Evolutionary conservation across 306 rosid species (phyloP), one percentile per base, ranked within the genome.

Genomic region (Medicago truncatula): DNA sequence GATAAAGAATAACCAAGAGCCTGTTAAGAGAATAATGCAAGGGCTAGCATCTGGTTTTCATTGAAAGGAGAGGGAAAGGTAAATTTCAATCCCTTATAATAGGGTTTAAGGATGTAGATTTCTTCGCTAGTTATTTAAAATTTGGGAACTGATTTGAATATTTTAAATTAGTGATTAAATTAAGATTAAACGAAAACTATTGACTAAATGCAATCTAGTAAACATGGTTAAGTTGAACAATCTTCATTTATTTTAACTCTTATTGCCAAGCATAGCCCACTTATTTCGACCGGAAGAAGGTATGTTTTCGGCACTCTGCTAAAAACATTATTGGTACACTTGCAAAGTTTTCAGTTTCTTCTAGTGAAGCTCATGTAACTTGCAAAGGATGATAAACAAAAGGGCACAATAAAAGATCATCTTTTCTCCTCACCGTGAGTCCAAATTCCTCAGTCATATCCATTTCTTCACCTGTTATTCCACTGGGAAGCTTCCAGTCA

Each of bases 361-460:
- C 60, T 54, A 15, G 21, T 13, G 14, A 73, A 54, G 8, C 40
- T 80, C 65, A 59, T 25, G 11, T 49, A 9, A 1, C 71, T 11
- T 1, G 39, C 50, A 52, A 39, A 79, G 75, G 63, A 66, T 13
- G 53, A 44, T 11, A 52, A 23, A 54, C 23, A 63, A 11, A 8
- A 16, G 73, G 60, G 21, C 25, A 9, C 59, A 78, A 15, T 7
- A 39, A 52, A 5, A 71, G 50, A 63, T 78, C 59, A 23, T 60
- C 13, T 70, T 58, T 71, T 69, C 77, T 71, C 62, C 58, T 71
- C n/a, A 53, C 25, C 2, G 82, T 71, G 15, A 62, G 8, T 39
- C 82, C 82, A 40, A 78, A 78, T 2, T 52, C 59, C 50, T 78
- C 82, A 54, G 53, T 78, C 82, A 72, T 71, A 23, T 71, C 63